phyloP scores from a whole-genome alignment of 805 yeast genomes.

The Phaffomyces opuntiae region DNA sequence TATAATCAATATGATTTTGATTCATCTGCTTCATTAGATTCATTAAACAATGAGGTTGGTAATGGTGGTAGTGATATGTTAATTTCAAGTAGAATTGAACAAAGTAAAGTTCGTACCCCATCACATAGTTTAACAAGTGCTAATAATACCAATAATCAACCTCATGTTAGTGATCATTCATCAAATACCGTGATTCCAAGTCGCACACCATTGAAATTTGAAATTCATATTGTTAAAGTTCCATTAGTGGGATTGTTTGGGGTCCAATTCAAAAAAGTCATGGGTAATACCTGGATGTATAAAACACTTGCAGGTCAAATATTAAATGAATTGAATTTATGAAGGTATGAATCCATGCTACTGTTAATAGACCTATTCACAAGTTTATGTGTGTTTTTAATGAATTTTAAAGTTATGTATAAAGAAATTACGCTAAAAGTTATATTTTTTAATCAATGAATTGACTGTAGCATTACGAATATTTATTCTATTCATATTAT shows the following conservation, averaged over 20 bases:
- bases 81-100: constrained; percentile 51
- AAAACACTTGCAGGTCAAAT: constrained; percentile 85
- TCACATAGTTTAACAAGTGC: constrained; percentile 1
- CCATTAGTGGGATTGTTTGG: constrained; percentile 88
- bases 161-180: not conserved
- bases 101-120: constrained; percentile 24
- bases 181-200: constrained; percentile 18
- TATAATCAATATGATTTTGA: constrained; percentile 29
- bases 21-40: constrained; percentile 48
- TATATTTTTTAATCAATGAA: too few species aligned
- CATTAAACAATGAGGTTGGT: constrained; percentile 44
- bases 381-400: too few species aligned
- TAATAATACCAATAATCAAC: not conserved
- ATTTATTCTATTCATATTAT: too few species aligned
- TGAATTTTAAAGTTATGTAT: not conserved
- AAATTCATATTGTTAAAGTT: constrained; percentile 86
- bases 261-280: constrained; percentile 86
- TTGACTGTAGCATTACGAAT: too few species aligned
- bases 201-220: constrained; percentile 73
- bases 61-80: constrained; percentile 43
- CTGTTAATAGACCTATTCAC: too few species aligned
- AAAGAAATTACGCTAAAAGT: not conserved
- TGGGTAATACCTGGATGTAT: constrained; percentile 94
- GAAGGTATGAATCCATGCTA: not conserved
- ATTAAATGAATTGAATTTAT: constrained; percentile 31